Percentiles rank a stretch among this genome's conserved stretches.
Evolutionary conservation across 2,329 filamentous ascomycete genomes (phyloP).

Genomic region (Ophiostoma montium): DNA sequence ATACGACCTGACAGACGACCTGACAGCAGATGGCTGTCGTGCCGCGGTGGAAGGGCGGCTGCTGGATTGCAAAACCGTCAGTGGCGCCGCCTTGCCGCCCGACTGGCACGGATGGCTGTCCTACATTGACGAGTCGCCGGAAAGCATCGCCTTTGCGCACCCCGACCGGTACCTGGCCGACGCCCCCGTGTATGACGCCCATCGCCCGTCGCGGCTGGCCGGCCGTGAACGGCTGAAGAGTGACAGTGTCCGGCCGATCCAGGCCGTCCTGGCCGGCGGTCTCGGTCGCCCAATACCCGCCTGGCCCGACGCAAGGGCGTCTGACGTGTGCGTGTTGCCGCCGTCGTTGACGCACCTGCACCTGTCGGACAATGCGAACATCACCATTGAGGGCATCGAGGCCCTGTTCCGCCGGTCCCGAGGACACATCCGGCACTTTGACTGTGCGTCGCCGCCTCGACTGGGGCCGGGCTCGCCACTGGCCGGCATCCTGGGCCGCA

Average conservation of each 20-base stretch:
- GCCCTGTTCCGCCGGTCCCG: slow-evolving; percentile 27
- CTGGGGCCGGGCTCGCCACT: not conserved
- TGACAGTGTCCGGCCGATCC: slow-evolving; percentile 22
- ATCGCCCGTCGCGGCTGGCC: slow-evolving; percentile 18
- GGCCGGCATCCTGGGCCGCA: slow-evolving; percentile 29
- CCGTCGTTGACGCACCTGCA: slow-evolving; percentile 39
- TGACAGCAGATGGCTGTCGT: not conserved
- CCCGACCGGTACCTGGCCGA: slow-evolving; percentile 35
- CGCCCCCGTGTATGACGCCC: slow-evolving; percentile 26
- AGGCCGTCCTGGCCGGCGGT: slow-evolving; percentile 18
- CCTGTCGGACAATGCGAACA: slow-evolving; percentile 30
- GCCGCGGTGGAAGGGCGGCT: slow-evolving; percentile 33
- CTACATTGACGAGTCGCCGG: slow-evolving; percentile 32
- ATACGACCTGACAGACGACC: slow-evolving; percentile 5
- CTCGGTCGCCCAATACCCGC: slow-evolving; percentile 9
- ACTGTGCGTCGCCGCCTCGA: slow-evolving; percentile 29
- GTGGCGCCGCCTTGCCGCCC: slow-evolving; percentile 18
- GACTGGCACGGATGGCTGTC: slow-evolving; percentile 27
- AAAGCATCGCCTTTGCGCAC: slow-evolving; percentile 30
- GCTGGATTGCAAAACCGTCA: slow-evolving; percentile 5
- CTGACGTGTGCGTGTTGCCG: slow-evolving; percentile 16
- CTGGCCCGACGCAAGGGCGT: slow-evolving; percentile 12
- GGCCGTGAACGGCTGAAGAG: slow-evolving; percentile 19
- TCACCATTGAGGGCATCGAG: slow-evolving; percentile 31
- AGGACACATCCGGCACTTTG: slow-evolving; percentile 37